A percentile compares a stretch with the other conserved stretches of the same genome.
Conservation (phyloP, 495 filamentous ascomycete genomes). For the Penicillium goetzii region DNA sequence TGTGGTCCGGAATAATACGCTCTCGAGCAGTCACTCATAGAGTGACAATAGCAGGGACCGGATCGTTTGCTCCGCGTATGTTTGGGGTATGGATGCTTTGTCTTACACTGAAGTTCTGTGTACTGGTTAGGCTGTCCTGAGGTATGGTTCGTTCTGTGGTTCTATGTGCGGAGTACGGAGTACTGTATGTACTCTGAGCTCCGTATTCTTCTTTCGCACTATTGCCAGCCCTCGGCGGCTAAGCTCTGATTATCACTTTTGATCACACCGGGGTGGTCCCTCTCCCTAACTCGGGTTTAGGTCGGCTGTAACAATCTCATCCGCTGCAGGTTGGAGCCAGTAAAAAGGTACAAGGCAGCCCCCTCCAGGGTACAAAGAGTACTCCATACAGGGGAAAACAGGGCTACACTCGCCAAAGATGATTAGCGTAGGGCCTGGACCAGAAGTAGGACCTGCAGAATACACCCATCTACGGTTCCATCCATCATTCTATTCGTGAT, state of each 20-base stretch:
- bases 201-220: slow-evolving; percentile 4
- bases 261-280: slow-evolving; percentile 1
- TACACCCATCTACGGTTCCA: not conserved
- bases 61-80: not conserved
- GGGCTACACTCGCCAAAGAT: slow-evolving; percentile 5
- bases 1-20: not conserved
- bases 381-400: slow-evolving; percentile 4
- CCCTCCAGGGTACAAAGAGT: not conserved
- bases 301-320: slow-evolving; percentile 3
- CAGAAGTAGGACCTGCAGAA: slow-evolving; percentile 19
- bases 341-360: slow-evolving; percentile 3
- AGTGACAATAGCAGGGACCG: not conserved
- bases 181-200: not conserved
- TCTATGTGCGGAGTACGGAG: not conserved
- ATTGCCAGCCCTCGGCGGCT: slow-evolving; percentile 16
- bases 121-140: not conserved
- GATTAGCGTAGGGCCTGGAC: slow-evolving; percentile 28
- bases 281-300: not conserved
- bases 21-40: not conserved
- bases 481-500: slow-evolving; percentile 3
- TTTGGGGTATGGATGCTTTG: not conserved
- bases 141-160: not conserved
- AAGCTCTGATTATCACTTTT: slow-evolving; percentile 10
- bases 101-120: not conserved
- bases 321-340: slow-evolving; percentile 1